Evolutionary conservation across 371 early-diverging fungal genomes (phyloP), one percentile per base, ranked within the genome.

Genomic region (Mortierella sp.): DNA sequence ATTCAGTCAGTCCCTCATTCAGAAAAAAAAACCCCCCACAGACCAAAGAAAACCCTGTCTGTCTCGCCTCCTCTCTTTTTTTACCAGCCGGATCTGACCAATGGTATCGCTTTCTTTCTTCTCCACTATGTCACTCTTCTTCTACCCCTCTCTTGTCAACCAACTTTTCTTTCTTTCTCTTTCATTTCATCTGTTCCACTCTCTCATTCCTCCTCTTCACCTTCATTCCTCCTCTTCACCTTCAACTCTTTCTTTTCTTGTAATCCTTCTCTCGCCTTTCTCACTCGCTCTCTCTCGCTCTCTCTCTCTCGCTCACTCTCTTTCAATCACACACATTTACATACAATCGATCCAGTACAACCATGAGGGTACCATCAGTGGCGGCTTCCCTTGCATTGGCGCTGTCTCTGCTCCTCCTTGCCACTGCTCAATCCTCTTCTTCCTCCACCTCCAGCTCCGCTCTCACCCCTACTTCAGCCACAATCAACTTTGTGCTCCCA

Each of bases 401-500:
- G 10, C 24, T 65, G 35, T 21, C 65, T 2, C 41, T 65, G 35
- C 41, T 65, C 70, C 48, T 58, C 18, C 65, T 55, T 29, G 35
- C 35, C 48, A 18, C 74, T n/a, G 78, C 68, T 48, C 74, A 60
- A 27, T 29, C 78, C 12, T 18, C 38, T 35, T n/a, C 38, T 32
- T n/a, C 74, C 51, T n/a, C 65, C 24, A 49, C 51, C 1, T 14
- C 14, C 27, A 54, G 41, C 16, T 14, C 78, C 21, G 24, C 41
- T 38, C 51, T 32, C 4, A 32, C 78, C 24, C 1, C 78, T 6
- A 11, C 78, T 7, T 51, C 72, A 24, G 48, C 70, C 12, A 78
- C 78, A 32, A 72, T 70, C 8, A 32, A 68, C 70, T 78, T 78
- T 51, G 46, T 73, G 58, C 38, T 74, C 29, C 78, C 78, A 6